These are phyloP conservation scores for Coemansia sp. DNA, from an alignment of 192 early-diverging fungal species.

Conservation along the genomic window DNA sequence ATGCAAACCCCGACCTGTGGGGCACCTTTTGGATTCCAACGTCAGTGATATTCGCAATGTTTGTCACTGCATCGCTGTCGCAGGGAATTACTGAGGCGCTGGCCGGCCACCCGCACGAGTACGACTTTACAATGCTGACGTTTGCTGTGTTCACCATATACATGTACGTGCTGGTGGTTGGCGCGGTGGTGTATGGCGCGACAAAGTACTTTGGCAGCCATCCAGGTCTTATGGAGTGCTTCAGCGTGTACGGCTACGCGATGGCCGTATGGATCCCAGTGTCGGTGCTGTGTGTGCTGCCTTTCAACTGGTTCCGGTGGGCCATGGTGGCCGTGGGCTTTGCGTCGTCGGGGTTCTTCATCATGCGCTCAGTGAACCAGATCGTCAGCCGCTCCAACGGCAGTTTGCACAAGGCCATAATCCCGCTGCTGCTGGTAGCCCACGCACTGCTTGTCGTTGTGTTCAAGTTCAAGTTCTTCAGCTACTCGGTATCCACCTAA, in stretches of 20 bases:
- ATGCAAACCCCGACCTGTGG: constrained; percentile 90
- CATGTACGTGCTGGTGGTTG: constrained; percentile 70
- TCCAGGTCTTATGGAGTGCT: constrained; percentile 81
- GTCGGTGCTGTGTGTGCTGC: constrained; percentile 76
- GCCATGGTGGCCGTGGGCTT: constrained; percentile 74
- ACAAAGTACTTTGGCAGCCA: constrained; percentile 84
- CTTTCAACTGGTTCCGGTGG: constrained; percentile 80
- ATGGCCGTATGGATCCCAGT: constrained; percentile 93
- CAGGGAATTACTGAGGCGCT: constrained; percentile 76
- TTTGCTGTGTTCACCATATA: constrained; percentile 84
- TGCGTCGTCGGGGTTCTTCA: constrained; percentile 66
- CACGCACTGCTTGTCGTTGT: constrained; percentile 72
- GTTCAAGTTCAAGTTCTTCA: constrained; percentile 87
- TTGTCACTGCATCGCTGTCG: constrained; percentile 89
- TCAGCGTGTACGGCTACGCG: constrained; percentile 88
- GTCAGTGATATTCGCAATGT: constrained; percentile 93
- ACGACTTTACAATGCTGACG: constrained; percentile 80
- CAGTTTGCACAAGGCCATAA: constrained; percentile 66
- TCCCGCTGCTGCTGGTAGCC: constrained; percentile 64
- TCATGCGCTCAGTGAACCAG: constrained; percentile 47
- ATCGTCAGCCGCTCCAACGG: constrained; percentile 70
- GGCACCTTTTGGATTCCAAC: constrained; percentile 99
- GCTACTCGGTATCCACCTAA: constrained; percentile 53
- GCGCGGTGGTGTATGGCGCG: constrained; percentile 74
- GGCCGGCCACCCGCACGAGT: constrained; percentile 56